phyloP scores from a whole-genome alignment of 371 early-diverging fungal species.

The Antonospora locustae region DNA sequence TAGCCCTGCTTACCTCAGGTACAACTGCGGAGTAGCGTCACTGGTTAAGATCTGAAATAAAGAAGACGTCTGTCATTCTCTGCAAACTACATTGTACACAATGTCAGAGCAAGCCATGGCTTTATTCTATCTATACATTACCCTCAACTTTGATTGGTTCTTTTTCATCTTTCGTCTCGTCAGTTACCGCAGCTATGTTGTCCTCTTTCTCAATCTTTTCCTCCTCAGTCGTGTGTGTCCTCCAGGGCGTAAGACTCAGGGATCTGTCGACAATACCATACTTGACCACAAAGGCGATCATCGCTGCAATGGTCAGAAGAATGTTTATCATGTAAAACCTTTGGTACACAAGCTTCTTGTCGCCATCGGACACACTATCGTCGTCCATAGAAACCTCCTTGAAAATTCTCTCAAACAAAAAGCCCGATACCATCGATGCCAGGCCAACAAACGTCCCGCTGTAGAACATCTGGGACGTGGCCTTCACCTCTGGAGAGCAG shows the following conservation, averaged over 20 bases:
- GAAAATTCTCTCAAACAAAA: slow-evolving; percentile 38
- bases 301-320: slow-evolving; percentile 30
- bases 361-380: slow-evolving; percentile 6
- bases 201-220: too few species aligned
- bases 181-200: too few species aligned
- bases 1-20: too few species aligned
- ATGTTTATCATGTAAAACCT: slow-evolving; percentile 35
- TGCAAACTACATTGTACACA: too few species aligned
- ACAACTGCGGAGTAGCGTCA: too few species aligned
- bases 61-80: too few species aligned
- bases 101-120: too few species aligned
- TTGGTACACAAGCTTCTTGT: slow-evolving; percentile 15
- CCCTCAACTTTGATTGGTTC: too few species aligned
- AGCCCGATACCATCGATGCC: slow-evolving; percentile 43
- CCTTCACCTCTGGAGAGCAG: slow-evolving; percentile 51
- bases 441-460: slow-evolving; percentile 53
- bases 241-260: too few species aligned
- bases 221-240: background rate
- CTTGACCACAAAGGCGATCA: slow-evolving; percentile 38
- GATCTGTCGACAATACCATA: slow-evolving; percentile 47
- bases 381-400: slow-evolving; percentile 21
- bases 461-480: slow-evolving; percentile 55
- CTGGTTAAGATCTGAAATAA: too few species aligned
- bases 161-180: too few species aligned
- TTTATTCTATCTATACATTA: too few species aligned